phyloP scores from a whole-genome alignment of 140 eudicot genomes.

The Cichorium intybus region DNA sequence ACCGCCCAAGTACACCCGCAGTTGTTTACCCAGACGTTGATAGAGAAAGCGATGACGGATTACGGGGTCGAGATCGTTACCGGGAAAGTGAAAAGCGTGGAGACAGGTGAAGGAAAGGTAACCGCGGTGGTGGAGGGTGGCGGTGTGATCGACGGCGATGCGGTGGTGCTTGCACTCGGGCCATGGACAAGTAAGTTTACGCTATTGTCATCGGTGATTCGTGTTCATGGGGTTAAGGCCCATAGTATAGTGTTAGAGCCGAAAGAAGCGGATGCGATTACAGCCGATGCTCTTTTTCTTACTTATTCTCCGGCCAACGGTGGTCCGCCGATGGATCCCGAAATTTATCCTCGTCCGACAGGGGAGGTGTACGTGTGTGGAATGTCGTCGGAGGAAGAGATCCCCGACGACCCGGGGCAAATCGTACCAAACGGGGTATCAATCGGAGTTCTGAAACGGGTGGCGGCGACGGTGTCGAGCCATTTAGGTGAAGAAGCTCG shows the following conservation, averaged over 20 bases:
- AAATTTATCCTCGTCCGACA: constrained; percentile 97
- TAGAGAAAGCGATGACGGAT: constrained; percentile 59
- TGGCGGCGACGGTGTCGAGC: constrained; percentile 70
- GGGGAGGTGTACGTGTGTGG: constrained; percentile 98
- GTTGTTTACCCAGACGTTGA: constrained; percentile 53
- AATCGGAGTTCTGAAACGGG: constrained; percentile 57
- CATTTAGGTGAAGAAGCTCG: constrained; percentile 58
- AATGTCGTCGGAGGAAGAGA: constrained; percentile 74
- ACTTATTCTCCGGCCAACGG: constrained; percentile 59
- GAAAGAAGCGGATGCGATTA: constrained; percentile 44
- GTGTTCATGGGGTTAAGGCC: constrained; percentile 79
- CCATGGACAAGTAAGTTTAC: constrained; percentile 69
- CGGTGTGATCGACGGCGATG: constrained; percentile 41
- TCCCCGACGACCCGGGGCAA: constrained; percentile 81
- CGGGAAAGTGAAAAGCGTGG: constrained; percentile 67
- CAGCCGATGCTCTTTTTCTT: constrained; percentile 77
- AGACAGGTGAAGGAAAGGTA: constrained; percentile 44
- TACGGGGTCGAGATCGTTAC: constrained; percentile 69
- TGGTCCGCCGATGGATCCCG: constrained; percentile 83
- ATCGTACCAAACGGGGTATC: constrained; percentile 67
- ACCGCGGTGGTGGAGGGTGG: constrained; percentile 52
- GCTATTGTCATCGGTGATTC: constrained; percentile 43
- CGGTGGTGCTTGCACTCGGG: constrained; percentile 86
- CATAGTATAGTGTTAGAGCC: constrained; percentile 89
- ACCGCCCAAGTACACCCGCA: constrained; percentile 95